Evolutionary conservation across 805 yeast genomes (phyloP), one percentile per base, ranked within the genome.

Genomic region (Jamesozyma spencerorum): DNA sequence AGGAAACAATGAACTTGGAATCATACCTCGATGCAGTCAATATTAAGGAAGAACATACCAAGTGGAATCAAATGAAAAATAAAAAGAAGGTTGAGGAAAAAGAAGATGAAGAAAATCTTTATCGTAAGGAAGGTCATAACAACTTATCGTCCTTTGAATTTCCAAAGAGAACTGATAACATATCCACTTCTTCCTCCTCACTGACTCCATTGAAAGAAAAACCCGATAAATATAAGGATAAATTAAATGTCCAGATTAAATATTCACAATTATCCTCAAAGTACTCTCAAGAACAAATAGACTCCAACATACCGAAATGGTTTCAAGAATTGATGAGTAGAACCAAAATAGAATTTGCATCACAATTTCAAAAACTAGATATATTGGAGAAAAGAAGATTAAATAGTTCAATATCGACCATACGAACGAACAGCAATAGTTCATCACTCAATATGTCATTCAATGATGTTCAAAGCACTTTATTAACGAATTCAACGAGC

Each of bases 341-440:
- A 14, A 48, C 57, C 2, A 54, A 58, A 30, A 30, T 52, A 10
- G 54, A 60, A 36, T 53, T 68, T 27, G 49, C 63, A 31, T 71
- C 74, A 20, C 68, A 77, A 47, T 88, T 86, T 58, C 72, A 74
- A 47, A 63, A 63, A 36, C 64, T 88, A 34, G 95, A 90, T 62
- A 62, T 72, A 35, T 69, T 73, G 22, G 97, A 88, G 56, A 76
- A 77, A 47, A 69, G 68, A 14, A 66, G 97, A 32, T 66, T 87
- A 42, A 75, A 77, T 26, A 46, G 49, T 37, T 48, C 52, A 4
- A 19, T 48, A 3, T 46, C 51, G n/a, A 18, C 36, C 3, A 37
- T n/a, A 8, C 31, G 34, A 13, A 33, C 34, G 5, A 22, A 26
- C 11, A 41, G 42, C 18, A 36, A 40, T 14, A 11, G 15, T n/a